Conservation (phyloP, 148 eudicot genomes). For the Rhododendron williamsianum region DNA sequence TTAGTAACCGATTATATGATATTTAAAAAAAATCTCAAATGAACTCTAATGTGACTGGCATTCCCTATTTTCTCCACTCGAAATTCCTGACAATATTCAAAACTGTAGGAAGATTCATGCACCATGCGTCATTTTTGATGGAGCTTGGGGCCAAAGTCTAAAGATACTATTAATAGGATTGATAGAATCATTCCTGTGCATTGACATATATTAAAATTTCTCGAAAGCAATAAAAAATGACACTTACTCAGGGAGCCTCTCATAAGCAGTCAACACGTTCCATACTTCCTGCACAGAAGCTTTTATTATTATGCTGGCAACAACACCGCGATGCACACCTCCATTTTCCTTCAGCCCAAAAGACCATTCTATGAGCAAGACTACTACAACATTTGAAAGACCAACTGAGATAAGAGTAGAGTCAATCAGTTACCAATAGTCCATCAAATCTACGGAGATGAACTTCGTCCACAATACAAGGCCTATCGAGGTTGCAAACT, state of each 20-base stretch:
- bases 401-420: conserved; percentile 14
- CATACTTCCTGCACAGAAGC: conserved; percentile 95
- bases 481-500: conserved; percentile 63
- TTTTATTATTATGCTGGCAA: conserved; percentile 93
- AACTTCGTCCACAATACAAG: conserved; percentile 87
- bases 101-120: background rate
- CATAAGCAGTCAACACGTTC: conserved; percentile 86
- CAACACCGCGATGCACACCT: conserved; percentile 92
- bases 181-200: background rate
- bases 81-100: background rate
- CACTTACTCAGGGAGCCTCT: conserved; percentile 93
- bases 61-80: background rate
- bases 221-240: background rate
- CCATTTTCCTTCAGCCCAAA: conserved; percentile 83
- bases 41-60: background rate
- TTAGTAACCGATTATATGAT: background rate
- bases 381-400: conserved; percentile 15
- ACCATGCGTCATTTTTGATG: background rate
- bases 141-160: background rate
- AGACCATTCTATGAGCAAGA: conserved; percentile 21
- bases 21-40: background rate
- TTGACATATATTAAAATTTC: background rate
- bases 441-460: conserved; percentile 99
- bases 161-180: background rate
- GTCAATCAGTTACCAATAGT: conserved; percentile 58